These are phyloP conservation scores for Ceratobasidium sp. DNA, from an alignment of 1,284 basidiomycete species.

Conservation along the genomic window DNA sequence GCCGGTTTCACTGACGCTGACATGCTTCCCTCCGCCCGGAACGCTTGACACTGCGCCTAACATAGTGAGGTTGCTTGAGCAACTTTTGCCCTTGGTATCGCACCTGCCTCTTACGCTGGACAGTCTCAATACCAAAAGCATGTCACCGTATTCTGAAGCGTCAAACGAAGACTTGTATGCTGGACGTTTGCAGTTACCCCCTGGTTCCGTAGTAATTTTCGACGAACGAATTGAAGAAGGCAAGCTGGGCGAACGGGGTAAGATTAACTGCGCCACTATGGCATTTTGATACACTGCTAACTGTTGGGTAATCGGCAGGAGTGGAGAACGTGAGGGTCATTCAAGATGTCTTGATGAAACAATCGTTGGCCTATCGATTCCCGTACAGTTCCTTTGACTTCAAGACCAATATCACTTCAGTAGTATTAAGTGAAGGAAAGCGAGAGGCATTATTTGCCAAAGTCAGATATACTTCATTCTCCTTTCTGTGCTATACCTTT, in stretches of 20 bases:
- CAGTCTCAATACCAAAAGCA: constrained; percentile 68
- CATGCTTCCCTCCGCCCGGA: constrained; percentile 68
- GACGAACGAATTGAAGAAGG: constrained; percentile 81
- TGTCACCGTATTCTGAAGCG: constrained; percentile 73
- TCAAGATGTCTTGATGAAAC: constrained; percentile 76
- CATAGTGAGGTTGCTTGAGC: constrained; percentile 66
- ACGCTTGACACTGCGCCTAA: constrained; percentile 59
- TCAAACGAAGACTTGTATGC: constrained; percentile 80
- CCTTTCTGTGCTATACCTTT: constrained; percentile 48
- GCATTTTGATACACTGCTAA: background rate
- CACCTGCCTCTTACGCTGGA: constrained; percentile 69
- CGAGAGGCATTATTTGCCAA: constrained; percentile 53
- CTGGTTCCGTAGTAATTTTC: constrained; percentile 72
- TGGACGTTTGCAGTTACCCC: constrained; percentile 80
- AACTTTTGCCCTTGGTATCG: constrained; percentile 67
- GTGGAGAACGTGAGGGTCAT: constrained; percentile 76
- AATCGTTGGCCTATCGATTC: constrained; percentile 83
- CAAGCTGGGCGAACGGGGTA: constrained; percentile 72
- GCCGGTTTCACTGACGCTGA: constrained; percentile 76
- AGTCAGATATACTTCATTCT: constrained; percentile 51
- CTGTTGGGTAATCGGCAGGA: constrained; percentile 60
- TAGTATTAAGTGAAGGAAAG: constrained; percentile 76
- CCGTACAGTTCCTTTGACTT: constrained; percentile 83
- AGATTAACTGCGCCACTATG: constrained; percentile 41
- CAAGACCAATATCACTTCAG: constrained; percentile 76